Base-by-base conservation (phyloP, 768 basidiomycete species). In the Mycena venus region DNA sequence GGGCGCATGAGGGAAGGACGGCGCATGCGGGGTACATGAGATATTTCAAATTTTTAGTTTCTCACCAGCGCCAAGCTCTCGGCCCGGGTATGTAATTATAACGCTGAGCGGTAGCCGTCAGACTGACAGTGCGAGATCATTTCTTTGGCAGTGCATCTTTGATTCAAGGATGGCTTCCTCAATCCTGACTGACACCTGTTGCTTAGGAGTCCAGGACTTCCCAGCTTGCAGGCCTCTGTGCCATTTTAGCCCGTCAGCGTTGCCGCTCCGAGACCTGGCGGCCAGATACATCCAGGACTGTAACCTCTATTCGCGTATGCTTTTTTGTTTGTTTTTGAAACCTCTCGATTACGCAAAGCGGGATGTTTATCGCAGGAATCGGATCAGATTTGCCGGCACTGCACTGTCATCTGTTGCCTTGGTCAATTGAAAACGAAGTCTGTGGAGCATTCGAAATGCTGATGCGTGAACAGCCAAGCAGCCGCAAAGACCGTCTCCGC, bases 141-240 rank as follows among this genome's bases (percentile, higher is more conserved):
- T 53, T 12, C 51, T 53, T 53, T 49, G 62, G 21, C 44, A 63
- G 62, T 63, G 8, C 61, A 47, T 62, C 61, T 17, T 62, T 63
- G 62, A 47, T 63, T 63, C 62, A 29, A 47, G 40, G 62, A 63
- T 63, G 44, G 29, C 42, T 63, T 63, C 42, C 10, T n/a, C n/a
- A n/a, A n/a, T n/a, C n/a, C n/a, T n/a, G n/a, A n/a, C n/a, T n/a
- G n/a, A n/a, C n/a, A n/a, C n/a, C n/a, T 63, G 40, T 63, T 63
- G 62, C 62, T 63, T 32, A 47, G 44, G 42, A 63, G 42, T 63
- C 49, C 27, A 47, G 44, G 42, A 63, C 62, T 63, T 63, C 27
- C 51, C 51, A 53, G 25, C 51, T 53, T 53, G 51, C 42, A 63
- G 49, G 62, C 62, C 60, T 61, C 44, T 49, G 62, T 63, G 62